A percentile compares a stretch with the other conserved stretches of the same genome.
phyloP scores from a whole-genome alignment of 768 basidiomycete genomes.

The Ramaria sp. region DNA sequence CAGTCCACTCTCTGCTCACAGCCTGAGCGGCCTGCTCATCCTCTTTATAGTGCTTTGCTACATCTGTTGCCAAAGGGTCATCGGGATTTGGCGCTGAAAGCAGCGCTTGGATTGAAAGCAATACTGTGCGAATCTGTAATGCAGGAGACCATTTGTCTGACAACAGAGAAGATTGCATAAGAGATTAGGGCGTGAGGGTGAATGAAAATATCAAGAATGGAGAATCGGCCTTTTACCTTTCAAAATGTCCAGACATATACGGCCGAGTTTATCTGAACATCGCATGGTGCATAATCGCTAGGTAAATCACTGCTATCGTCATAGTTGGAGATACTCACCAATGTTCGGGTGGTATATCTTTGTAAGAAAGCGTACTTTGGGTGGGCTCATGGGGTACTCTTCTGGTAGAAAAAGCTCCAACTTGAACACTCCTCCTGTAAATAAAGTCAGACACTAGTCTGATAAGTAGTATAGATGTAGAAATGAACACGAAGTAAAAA shows the following conservation, averaged over 20 bases:
- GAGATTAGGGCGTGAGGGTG: neutral
- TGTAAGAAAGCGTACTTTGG: constrained; percentile 94
- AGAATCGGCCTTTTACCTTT: constrained; percentile 50
- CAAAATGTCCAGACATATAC: constrained; percentile 96
- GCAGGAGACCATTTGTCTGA: constrained; percentile 99
- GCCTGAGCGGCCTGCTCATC: constrained; percentile 87
- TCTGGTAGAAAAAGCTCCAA: constrained; percentile 98
- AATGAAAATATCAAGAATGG: neutral
- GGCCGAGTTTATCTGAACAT: constrained; percentile 83
- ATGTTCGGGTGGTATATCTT: constrained; percentile 99
- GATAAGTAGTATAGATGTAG: neutral
- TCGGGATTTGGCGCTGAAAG: constrained; percentile 95
- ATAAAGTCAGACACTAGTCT: constrained; percentile 2
- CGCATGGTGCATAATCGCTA: neutral
- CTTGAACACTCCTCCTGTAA: constrained; percentile 78
- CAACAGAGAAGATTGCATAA: constrained; percentile 1
- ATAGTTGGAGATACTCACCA: constrained; percentile 44
- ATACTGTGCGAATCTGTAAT: constrained; percentile 93
- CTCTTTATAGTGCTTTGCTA: constrained; percentile 98
- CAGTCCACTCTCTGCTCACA: constrained; percentile 94
- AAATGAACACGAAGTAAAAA: too few relatives aligned
- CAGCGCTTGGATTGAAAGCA: constrained; percentile 95
- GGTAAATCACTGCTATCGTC: neutral
- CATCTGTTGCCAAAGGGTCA: constrained; percentile 88
- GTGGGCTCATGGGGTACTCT: constrained; percentile 99